Conservation (phyloP, 2,329 filamentous ascomycete genomes). For the Arthrobotrys pseudoclavata region DNA sequence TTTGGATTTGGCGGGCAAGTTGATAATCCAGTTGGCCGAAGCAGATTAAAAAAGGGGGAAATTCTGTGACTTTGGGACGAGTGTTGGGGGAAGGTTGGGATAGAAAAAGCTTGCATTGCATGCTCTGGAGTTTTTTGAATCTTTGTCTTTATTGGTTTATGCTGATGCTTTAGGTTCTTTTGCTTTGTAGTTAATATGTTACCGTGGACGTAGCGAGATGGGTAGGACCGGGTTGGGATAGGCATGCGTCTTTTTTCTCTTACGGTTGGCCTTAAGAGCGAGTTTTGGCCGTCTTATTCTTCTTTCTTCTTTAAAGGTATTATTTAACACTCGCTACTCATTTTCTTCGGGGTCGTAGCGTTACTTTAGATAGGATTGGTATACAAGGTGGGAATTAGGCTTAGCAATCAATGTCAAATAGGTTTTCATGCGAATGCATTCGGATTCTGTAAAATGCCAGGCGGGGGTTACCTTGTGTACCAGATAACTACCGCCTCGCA, state of each 20-base stretch:
- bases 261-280: not conserved
- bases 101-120: slow-evolving; percentile 28
- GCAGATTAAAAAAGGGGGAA: slow-evolving; percentile 70
- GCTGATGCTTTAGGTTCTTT: slow-evolving; percentile 2
- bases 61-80: not conserved
- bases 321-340: slow-evolving; percentile 11
- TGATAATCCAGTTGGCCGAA: slow-evolving; percentile 93
- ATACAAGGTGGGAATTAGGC: slow-evolving; percentile 6
- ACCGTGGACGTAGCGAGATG: not conserved
- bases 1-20: slow-evolving; percentile 88
- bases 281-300: not conserved
- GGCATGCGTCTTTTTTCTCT: not conserved
- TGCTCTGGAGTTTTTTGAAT: slow-evolving; percentile 22
- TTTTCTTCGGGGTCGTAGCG: slow-evolving; percentile 6
- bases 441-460: too few relatives aligned
- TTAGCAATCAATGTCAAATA: not conserved
- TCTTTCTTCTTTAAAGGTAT: not conserved
- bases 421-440: not conserved
- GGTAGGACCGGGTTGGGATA: not conserved
- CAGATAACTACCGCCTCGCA: too few relatives aligned
- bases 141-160: not conserved
- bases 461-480: too few relatives aligned
- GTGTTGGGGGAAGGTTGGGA: not conserved
- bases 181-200: not conserved
- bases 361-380: slow-evolving; percentile 10